These are phyloP conservation scores for Phytophthora gonapodyides DNA, from an alignment of 352 stramenopile genomes.

Conservation along the genomic window DNA sequence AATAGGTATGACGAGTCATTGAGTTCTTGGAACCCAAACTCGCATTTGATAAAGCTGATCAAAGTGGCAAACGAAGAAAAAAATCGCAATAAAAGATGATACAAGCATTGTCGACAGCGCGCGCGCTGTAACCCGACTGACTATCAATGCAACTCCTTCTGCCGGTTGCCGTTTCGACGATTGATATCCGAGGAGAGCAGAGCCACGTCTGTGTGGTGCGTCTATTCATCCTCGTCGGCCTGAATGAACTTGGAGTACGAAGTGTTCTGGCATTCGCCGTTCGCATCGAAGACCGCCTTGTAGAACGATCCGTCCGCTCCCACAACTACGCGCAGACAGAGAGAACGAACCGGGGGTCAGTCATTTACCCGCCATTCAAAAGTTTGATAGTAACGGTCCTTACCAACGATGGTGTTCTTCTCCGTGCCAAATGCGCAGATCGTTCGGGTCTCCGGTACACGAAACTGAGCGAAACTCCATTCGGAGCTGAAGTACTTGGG, in stretches of 20 bases:
- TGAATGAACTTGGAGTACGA: slow-evolving; percentile 93
- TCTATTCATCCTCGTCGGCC: slow-evolving; percentile 87
- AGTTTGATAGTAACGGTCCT: slow-evolving; percentile 10
- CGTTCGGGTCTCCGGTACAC: slow-evolving; percentile 88
- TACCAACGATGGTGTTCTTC: slow-evolving; percentile 93
- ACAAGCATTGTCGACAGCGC: slow-evolving; percentile 37
- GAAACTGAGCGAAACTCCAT: slow-evolving; percentile 95
- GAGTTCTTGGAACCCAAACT: slow-evolving; percentile 21
- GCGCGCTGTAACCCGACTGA: slow-evolving; percentile 7
- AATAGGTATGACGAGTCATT: too few species aligned
- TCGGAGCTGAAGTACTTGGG: slow-evolving; percentile 95
- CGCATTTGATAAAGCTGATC: slow-evolving; percentile 32
- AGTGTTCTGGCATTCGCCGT: slow-evolving; percentile 89
- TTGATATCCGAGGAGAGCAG: slow-evolving; percentile 14
- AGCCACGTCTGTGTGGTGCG: slow-evolving; percentile 9
- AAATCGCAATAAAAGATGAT: slow-evolving; percentile 46
- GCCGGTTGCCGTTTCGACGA: slow-evolving; percentile 18
- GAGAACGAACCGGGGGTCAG: neutral
- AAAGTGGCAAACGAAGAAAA: slow-evolving; percentile 26
- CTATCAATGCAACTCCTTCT: slow-evolving; percentile 19
- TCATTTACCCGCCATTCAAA: neutral
- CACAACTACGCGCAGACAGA: slow-evolving; percentile 59
- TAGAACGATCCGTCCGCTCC: slow-evolving; percentile 89
- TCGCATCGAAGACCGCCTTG: slow-evolving; percentile 88
- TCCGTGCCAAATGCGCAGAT: slow-evolving; percentile 93